phyloP scores from a whole-genome alignment of 139 green algal genomes.

The Diplosphaera chodatii region DNA sequence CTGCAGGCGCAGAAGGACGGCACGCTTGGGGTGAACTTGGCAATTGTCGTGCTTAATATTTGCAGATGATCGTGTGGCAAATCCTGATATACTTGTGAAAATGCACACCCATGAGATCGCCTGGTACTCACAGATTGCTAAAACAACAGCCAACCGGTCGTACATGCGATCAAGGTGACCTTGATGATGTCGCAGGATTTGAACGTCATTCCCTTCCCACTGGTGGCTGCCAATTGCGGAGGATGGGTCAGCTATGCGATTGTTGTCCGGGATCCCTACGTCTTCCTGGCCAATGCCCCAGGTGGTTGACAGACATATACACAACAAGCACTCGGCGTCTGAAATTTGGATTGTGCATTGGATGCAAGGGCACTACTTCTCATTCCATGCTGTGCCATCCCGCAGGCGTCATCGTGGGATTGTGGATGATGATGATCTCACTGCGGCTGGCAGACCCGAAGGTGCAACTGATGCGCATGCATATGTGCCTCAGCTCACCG shows the following conservation, averaged over 20 bases:
- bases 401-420: conserved; percentile 32
- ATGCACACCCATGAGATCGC: neutral
- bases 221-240: conserved; percentile 45
- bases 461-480: conserved; percentile 8
- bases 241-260: conserved; percentile 50
- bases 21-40: conserved; percentile 16
- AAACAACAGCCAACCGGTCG: no score
- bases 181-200: conserved; percentile 47
- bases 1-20: conserved; percentile 8
- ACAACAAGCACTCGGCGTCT: no score
- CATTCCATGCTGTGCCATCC: no score
- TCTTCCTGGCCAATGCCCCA: conserved; percentile 33
- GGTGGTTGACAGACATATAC: no score
- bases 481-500: no score
- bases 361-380: no score
- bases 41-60: neutral
- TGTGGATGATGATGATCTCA: conserved; percentile 40
- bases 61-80: no score
- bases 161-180: no score
- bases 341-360: no score
- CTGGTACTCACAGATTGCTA: no score
- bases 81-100: no score
- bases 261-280: conserved; percentile 37
- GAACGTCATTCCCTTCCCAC: conserved; percentile 55
- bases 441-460: conserved; percentile 39